Base-by-base conservation (phyloP, 2,329 filamentous ascomycete species). In the Pyricularia pennisetigena region DNA sequence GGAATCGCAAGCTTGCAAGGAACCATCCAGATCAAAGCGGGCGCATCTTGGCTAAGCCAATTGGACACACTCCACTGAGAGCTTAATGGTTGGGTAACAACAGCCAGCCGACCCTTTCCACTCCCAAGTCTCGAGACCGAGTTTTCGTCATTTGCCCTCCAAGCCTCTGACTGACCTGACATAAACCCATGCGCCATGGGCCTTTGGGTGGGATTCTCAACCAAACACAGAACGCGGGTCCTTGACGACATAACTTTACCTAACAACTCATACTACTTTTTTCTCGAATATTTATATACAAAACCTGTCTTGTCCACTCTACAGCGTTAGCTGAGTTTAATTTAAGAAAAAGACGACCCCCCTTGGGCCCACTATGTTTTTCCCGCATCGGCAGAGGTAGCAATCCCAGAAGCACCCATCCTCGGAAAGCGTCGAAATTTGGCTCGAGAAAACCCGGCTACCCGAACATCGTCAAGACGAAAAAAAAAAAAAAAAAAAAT, bases 341-440 rank as follows among this genome's bases (percentile, higher is more conserved):
- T 26, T 62, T 28, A 62, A 14, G 24, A 28, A 20, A 20, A 5
- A 62, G 28, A 62, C 29, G 28, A 62, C 23, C 24, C 12, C 12
- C 59, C 59, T 28, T 62, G 24, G 59, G 59, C 59, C 59, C 59
- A 62, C 59, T 62, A 62, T 62, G 59, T 62, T 62, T 62, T 62
- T 28, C 24, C 26, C 24, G 24, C 59, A 62, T 62, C 28, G 59
- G 9, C 59, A 62, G 59, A 62, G 59, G 59, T 62, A 62, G 59
- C 59, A 62, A 62, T 12, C 24, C 29, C 24, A 62, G 59, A 62
- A 62, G 23, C 59, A 62, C 59, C 59, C 59, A 62, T 62, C 24
- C 59, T 62, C 59, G 59, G 28, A 20, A 62, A 62, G 24, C 24
- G 29, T 62, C 59, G 24, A 62, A 62, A 26, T 62, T 16, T 28